Evolutionary conservation across 1,139 yeast species (phyloP), one percentile per base, ranked within the genome.

Genomic region (Blastobotrys petasosporus): DNA sequence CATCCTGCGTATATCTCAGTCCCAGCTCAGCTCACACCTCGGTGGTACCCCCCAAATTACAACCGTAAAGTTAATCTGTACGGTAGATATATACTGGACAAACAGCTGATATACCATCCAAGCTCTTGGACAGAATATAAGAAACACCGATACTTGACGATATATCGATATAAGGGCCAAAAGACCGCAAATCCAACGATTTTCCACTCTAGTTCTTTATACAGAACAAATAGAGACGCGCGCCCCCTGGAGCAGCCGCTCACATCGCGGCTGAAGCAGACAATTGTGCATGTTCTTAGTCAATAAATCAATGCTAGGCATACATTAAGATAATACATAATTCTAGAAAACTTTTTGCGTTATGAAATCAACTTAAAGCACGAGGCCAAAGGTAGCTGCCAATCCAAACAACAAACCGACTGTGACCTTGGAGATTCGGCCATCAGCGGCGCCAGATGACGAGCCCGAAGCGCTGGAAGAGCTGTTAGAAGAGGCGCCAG

Each of bases 321-420:
- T 25, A 37, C 37, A 13, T 16, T 13, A 20, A 20, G 7, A 4
- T 20, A 20, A 30, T 35, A 36, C 16, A 30, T 12, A 35, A 36
- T 35, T 28, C 23, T 25, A 32, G n/a, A 25, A 30, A 33, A 23
- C 29, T 32, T 34, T 13, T 40, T 10, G 10, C 8, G 29, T 40
- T 29, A 9, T 17, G 33, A 17, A 37, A 17, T 29, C 20, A 12
- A 20, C 29, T 48, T 50, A 48, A 34, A 47, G 29, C 20, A 47
- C 35, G 33, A 52, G 37, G 28, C 53, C 53, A 32, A 53, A 44
- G 32, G 54, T 48, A 31, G 54, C 54, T 31, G 52, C 39, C 36
- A 54, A 31, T 16, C 51, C 51, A 30, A 47, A 54, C 23, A 44
- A 42, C 12, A 55, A 44, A 20, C 56, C 57, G 12, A 53, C 41